Base-by-base conservation (phyloP, 2,329 filamentous ascomycete species). In the Trichoderma guizhouense region DNA sequence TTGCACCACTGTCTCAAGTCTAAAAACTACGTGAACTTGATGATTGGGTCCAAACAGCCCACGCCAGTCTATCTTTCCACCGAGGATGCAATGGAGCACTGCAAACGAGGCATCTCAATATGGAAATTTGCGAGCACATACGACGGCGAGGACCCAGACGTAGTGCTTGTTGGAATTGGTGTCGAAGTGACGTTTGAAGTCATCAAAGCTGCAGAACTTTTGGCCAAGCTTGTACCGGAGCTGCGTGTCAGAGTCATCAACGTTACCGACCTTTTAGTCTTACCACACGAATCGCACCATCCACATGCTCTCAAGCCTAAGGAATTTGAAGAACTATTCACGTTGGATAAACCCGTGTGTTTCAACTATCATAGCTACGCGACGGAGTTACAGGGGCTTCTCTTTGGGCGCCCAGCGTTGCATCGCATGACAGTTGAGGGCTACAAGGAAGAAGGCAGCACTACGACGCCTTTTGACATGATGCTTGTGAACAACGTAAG, bases 301-400 rank as follows among this genome's bases (percentile, higher is more conserved):
- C 89, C 89, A 0, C 89, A 92, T 74, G 83, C 87, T 0, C 80
- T 92, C 47, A 83, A 81, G 0, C 79, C 80, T 4, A 81, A 85
- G 2, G 83, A 83, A 0, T 92, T 91, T 75, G 78, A 83, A 26
- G 81, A 84, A 4, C 79, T 91, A 39, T 91, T 92, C 77, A 90
- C 89, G 0, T 71, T 79, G 0, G 86, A 91, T 74, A 82, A 79
- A 28, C 84, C 85, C 0, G 82, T 91, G 7, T 85, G 88, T 76
- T 90, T 92, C 81, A 92, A 92, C 79, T 92, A 91, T 76, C 90
- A 92, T 75, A 90, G 90, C 12, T 92, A 92, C 75, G 79, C 84
- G 5, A 83, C 84, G 1, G 89, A 92, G 77, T 78, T 92, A 70
- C 85, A 88, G 72, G 89, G 89, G 0, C 77, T 92, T 30, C 79